A percentile compares a stretch with the other conserved stretches of the same genome.
Conservation (phyloP, 768 basidiomycete genomes). For the Myochromella boudieri region DNA sequence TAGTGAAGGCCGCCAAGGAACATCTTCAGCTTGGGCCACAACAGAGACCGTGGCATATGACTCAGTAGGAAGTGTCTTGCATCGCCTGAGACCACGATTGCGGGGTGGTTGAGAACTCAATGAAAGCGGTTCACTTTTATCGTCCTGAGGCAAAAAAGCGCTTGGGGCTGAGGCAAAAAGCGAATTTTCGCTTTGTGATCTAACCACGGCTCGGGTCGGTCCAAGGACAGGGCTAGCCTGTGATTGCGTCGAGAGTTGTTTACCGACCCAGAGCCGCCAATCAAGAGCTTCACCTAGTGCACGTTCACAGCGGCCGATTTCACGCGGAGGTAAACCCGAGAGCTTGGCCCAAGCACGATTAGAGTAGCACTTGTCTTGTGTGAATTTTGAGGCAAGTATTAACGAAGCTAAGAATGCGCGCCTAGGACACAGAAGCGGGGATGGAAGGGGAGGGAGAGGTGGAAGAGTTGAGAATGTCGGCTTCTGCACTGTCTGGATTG, state of each 20-base stretch:
- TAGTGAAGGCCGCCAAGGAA: slow-evolving; percentile 3
- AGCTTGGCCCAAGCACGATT: slow-evolving; percentile 95
- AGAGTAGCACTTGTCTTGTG: slow-evolving; percentile 91
- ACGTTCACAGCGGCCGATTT: slow-evolving; percentile 88
- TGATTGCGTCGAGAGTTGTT: slow-evolving; percentile 39
- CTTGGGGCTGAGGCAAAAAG: slow-evolving; percentile 18
- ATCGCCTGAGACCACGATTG: slow-evolving; percentile 34
- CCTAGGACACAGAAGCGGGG: slow-evolving; percentile 83
- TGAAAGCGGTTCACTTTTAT: slow-evolving; percentile 6
- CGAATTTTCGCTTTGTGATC: slow-evolving; percentile 53
- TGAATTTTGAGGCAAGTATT: slow-evolving; percentile 89
- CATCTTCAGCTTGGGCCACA: neutral
- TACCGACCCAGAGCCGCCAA: slow-evolving; percentile 94
- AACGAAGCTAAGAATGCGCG: slow-evolving; percentile 86
- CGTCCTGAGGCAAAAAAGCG: slow-evolving; percentile 24
- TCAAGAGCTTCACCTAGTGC: slow-evolving; percentile 83
- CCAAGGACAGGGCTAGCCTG: slow-evolving; percentile 16
- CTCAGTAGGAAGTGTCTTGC: slow-evolving; percentile 41
- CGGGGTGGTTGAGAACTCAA: neutral
- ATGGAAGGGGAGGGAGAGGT: slow-evolving; percentile 52
- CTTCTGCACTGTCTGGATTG: neutral
- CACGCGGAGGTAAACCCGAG: slow-evolving; percentile 80
- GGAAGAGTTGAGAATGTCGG: slow-evolving; percentile 13
- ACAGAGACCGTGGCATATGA: slow-evolving; percentile 15
- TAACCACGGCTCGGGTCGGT: slow-evolving; percentile 37